Base-by-base conservation (phyloP, 2,329 filamentous ascomycete genomes). In the Venturiaceae sp. region DNA sequence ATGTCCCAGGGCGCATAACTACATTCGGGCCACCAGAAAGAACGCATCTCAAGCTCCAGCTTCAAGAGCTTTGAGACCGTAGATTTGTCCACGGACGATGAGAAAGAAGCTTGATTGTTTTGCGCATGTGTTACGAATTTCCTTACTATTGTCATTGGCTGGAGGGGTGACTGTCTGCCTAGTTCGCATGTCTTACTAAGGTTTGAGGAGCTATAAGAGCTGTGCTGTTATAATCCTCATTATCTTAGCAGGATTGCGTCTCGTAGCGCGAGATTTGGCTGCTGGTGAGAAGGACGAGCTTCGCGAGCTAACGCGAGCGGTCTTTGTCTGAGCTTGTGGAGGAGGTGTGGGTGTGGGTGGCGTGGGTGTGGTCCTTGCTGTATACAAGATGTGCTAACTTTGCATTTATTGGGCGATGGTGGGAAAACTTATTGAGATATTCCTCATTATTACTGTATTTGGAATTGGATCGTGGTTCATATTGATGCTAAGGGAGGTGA, bases 1-100 rank as follows among this genome's bases (percentile, higher is more conserved):
- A 57, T 57, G 55, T 21, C 44, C 14, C 39, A 57, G 33, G 34
- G 34, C 52, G 52, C 52, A 53, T 53, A 36, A 37, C 30, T 34
- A 23, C 30, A 36, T 36, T 23, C 19, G 52, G 19, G n/a, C 21
- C 3, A 0, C 16, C 16, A 5, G 26, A 44, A 56, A 28, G 21
- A 33, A 21, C 54, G 36, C 54, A 32, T 56, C 39, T 56, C 36
- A 21, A 46, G 54, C 36, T 44, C 36, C 34, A 32, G 54, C 16
- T 30, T 56, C 23, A 30, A 46, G 23, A n/a, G 21, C 16, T 44
- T 44, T 19, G 36, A 30, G 37, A 44, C 36, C 1, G 54, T 44
- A 21, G 54, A 44, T n/a, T 21, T 56, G 34, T 21, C 34, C 13
- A 36, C 36, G 9, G 36, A 44, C 21, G 8, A 30, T n/a, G 54